Conservation (phyloP, 140 eudicot species). For the Ambrosia hybrid region DNA sequence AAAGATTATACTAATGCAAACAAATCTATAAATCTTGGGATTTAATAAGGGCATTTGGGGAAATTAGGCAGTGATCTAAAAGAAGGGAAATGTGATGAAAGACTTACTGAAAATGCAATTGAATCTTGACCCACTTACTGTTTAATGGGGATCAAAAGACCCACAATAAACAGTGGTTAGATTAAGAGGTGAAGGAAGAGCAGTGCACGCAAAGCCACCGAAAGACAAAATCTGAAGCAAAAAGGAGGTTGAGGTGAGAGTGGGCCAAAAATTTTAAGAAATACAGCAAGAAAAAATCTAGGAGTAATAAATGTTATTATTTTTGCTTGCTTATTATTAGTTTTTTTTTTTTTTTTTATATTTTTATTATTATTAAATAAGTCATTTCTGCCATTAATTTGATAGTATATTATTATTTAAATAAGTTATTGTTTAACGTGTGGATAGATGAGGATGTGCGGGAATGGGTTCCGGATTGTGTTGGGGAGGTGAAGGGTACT, state of each 20-base stretch:
- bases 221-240: conserved; percentile 44
- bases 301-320: background rate
- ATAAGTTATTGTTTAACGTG: too few relatives aligned
- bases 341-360: too few relatives aligned
- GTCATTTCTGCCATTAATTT: too few relatives aligned
- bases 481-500: too few relatives aligned
- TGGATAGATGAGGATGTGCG: too few relatives aligned
- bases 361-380: too few relatives aligned
- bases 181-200: conserved; percentile 20
- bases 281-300: background rate
- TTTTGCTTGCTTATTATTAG: too few relatives aligned
- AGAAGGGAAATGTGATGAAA: conserved; percentile 25
- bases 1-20: conserved; percentile 15
- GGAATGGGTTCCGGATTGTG: too few relatives aligned
- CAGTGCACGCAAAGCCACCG: conserved; percentile 53
- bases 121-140: conserved; percentile 9
- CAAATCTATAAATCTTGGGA: conserved; percentile 13
- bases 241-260: conserved; percentile 13
- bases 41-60: conserved; percentile 9
- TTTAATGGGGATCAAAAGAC: conserved; percentile 6
- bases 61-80: conserved; percentile 28
- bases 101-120: conserved; percentile 35
- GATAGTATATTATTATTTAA: too few relatives aligned
- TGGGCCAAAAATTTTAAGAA: background rate
- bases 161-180: conserved; percentile 7